These are phyloP conservation scores for Hibiscus trionum DNA, from an alignment of 345 rosid genomes.

Conservation along the genomic window DNA sequence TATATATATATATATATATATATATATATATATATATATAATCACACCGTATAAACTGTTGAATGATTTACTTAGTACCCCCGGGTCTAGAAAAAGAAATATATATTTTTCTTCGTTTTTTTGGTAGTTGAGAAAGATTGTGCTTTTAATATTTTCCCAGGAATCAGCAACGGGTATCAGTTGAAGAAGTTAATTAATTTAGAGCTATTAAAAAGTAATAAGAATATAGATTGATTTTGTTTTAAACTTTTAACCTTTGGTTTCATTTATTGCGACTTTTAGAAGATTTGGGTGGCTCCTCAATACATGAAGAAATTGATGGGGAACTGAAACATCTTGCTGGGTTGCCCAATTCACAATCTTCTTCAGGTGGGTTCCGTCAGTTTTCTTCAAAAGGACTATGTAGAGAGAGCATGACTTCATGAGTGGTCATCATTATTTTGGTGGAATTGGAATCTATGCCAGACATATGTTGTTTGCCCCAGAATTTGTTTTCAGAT, in stretches of 20 bases:
- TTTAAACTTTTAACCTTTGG: background rate
- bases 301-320: conserved; percentile 45
- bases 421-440: conserved; percentile 43
- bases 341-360: conserved; percentile 89
- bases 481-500: conserved; percentile 55
- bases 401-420: conserved; percentile 52
- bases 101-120: background rate
- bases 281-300: conserved; percentile 72
- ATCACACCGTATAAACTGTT: background rate
- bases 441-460: conserved; percentile 56
- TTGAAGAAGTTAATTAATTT: background rate
- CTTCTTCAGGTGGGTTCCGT: conserved; percentile 99
- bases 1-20: background rate
- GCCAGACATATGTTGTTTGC: conserved; percentile 52
- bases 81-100: background rate
- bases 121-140: background rate
- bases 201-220: background rate
- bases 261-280: background rate
- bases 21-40: background rate
- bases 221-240: background rate
- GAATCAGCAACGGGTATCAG: background rate
- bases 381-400: conserved; percentile 82
- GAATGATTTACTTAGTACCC: background rate
- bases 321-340: conserved; percentile 46
- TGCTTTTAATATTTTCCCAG: background rate